Evolutionary conservation across 495 filamentous ascomycete species (phyloP), one percentile per base, ranked within the genome.

Genomic region (Paragyromitra xinjiangensis): DNA sequence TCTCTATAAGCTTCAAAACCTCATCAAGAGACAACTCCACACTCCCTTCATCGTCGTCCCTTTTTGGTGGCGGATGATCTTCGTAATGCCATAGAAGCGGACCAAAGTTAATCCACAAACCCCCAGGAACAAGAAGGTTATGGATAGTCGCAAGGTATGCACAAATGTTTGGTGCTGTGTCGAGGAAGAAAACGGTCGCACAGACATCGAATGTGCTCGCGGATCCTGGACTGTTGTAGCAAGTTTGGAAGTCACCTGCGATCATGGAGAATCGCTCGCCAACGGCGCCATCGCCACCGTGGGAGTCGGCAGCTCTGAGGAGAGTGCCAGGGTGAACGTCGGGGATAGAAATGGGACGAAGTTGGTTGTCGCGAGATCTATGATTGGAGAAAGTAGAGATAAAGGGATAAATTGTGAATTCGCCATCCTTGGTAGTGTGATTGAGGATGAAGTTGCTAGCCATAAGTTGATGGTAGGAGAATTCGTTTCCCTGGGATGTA

Each of bases 391-490:
- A 87, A 64, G 83, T 82, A 72, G 84, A 84, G 65, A 84, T 81
- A 73, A 84, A 87, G 12, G 86, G 86, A 77, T 86, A 78, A 61
- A 85, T 77, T n/a, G 77, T 79, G 75, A 78, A 69, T 34, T 81
- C 70, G 26, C 82, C 69, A 24, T 62, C 67, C 29, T 68, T 39
- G 48, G 70, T 70, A n/a, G 75, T 79, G 67, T 80, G 82, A 80
- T 98, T 98, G 9, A 99, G 87, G 11, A 98, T 87, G 86, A 94
- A 97, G 37, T 90, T 92, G 70, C 91, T 93, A 12, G 93, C 94
- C 69, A 98, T 84, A 11, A 98, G 87, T 80, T 95, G 92, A 83
- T 98, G 95, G 78, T 95, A 97, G 16, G 93, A 96, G 75, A 98
- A 94, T 85, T 99, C 95, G 76, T 98, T 99, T 12, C 96, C 95